Evolutionary conservation across 192 early-diverging fungal genomes (phyloP).

Genomic region (Chytriomyces confervae): DNA sequence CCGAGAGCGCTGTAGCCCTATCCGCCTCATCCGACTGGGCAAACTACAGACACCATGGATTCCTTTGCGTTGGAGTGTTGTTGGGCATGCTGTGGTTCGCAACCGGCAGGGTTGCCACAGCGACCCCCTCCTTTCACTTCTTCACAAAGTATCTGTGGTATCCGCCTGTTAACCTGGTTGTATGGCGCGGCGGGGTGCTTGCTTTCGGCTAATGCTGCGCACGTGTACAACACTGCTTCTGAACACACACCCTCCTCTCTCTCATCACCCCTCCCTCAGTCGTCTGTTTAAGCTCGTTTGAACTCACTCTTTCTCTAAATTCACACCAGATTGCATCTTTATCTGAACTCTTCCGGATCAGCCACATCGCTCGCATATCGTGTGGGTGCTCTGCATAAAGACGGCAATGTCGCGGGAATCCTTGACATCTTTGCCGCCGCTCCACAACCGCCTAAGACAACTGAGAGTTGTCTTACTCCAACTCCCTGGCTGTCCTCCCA

Average conservation of each 20-base stretch:
- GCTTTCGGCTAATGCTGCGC: constrained; percentile 19
- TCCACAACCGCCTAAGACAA: constrained; percentile 9
- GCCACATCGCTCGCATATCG: constrained; percentile 8
- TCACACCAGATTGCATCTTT: background rate
- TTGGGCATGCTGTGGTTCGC: background rate
- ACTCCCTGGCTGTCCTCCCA: background rate
- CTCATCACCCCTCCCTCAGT: background rate
- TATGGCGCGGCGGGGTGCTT: background rate
- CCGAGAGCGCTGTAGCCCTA: background rate
- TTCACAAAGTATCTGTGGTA: background rate
- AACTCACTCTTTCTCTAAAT: constrained; percentile 8
- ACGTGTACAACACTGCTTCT: constrained; percentile 15
- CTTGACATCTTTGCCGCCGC: background rate
- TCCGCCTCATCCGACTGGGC: background rate
- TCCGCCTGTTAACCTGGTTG: background rate
- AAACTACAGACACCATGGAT: background rate
- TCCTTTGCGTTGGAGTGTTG: background rate
- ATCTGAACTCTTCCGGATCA: constrained; percentile 11
- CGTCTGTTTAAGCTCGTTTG: background rate
- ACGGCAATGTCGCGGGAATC: background rate
- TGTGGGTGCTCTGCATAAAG: background rate
- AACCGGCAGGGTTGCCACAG: background rate
- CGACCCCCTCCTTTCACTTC: background rate
- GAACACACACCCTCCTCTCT: constrained; percentile 6
- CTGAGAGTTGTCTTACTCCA: constrained; percentile 17